Percentiles rank a stretch among this genome's conserved stretches.
Conservation (phyloP, 495 filamentous ascomycete species). For the Tetracladium setigerum region DNA sequence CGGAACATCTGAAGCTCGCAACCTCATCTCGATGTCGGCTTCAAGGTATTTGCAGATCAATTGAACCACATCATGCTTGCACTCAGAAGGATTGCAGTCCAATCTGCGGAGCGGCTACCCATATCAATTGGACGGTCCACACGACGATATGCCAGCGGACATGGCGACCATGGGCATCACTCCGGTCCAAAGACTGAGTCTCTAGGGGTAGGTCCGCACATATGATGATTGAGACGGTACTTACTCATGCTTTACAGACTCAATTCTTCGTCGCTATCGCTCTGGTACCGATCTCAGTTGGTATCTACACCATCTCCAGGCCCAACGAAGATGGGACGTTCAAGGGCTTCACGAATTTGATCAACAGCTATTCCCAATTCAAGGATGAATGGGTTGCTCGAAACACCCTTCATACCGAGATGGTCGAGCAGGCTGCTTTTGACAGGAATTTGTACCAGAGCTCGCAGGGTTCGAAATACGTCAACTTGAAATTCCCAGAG, state of each 20-base stretch:
- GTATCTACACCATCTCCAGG: slow-evolving; percentile 48
- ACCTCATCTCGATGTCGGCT: too few species aligned
- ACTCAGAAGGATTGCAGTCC: slow-evolving; percentile 19
- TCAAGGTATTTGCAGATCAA: slow-evolving; percentile 9
- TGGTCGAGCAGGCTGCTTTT: slow-evolving; percentile 61
- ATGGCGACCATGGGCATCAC: slow-evolving; percentile 24
- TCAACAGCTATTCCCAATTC: slow-evolving; percentile 43
- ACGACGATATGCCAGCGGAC: slow-evolving; percentile 1
- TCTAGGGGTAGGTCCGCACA: slow-evolving; percentile 50
- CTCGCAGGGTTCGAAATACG: slow-evolving; percentile 33
- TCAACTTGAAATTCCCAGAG: slow-evolving; percentile 61
- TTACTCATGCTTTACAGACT: slow-evolving; percentile 36
- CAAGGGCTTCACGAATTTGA: slow-evolving; percentile 48
- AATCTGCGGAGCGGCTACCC: slow-evolving; percentile 14
- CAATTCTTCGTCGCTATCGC: slow-evolving; percentile 60
- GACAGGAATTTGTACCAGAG: slow-evolving; percentile 61
- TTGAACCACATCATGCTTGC: slow-evolving; percentile 25
- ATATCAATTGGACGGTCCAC: background rate
- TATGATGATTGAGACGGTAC: background rate
- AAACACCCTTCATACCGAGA: slow-evolving; percentile 54
- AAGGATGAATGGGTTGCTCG: slow-evolving; percentile 46
- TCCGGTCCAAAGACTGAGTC: slow-evolving; percentile 51
- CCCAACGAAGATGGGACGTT: slow-evolving; percentile 38
- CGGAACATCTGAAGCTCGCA: too few species aligned
- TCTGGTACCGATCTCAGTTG: slow-evolving; percentile 46